Conservation (phyloP, 78 protist genomes). For the Mastigamoeba balamuthi region DNA sequence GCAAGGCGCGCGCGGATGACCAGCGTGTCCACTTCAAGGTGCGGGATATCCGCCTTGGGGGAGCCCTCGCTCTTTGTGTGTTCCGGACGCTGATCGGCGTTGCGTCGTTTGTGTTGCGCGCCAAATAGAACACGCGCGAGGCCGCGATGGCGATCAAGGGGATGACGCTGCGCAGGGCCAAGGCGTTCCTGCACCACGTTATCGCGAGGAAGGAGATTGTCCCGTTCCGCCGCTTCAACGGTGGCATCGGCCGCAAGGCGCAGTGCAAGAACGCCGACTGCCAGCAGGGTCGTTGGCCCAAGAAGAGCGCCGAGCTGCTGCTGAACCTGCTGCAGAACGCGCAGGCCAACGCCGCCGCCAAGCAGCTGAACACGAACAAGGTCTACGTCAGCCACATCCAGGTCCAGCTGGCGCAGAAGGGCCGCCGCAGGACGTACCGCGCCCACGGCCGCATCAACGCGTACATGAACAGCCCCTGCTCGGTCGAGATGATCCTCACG, state of each 20-base stretch:
- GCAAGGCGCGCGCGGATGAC: conserved; percentile 85
- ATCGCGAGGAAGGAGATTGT: conserved; percentile 69
- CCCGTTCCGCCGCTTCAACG: conserved; percentile 84
- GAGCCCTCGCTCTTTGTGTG: neutral
- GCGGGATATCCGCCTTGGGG: neutral
- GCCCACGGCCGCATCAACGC: conserved; percentile 97
- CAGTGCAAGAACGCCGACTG: conserved; percentile 65
- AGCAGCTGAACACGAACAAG: conserved; percentile 56
- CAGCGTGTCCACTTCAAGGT: conserved; percentile 92
- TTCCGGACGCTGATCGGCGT: neutral
- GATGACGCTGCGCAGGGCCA: conserved; percentile 65
- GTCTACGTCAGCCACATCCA: conserved; percentile 66
- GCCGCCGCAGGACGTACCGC: conserved; percentile 89
- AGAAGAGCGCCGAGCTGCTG: conserved; percentile 70
- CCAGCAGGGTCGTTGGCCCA: conserved; percentile 89
- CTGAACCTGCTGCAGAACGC: conserved; percentile 76
- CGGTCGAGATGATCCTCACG: conserved; percentile 69
- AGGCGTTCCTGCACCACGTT: conserved; percentile 72
- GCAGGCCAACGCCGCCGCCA: conserved; percentile 78
- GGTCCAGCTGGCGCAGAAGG: conserved; percentile 81
- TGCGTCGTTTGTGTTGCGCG: neutral
- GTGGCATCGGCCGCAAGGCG: conserved; percentile 79
- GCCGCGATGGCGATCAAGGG: conserved; percentile 79
- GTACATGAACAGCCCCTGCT: conserved; percentile 85
- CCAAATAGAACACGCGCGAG: conserved; percentile 86